A percentile compares a stretch with the other conserved stretches of the same genome.
These are phyloP conservation scores for Cryomyces minteri DNA, from an alignment of 495 filamentous ascomycete species.

Conservation along the genomic window DNA sequence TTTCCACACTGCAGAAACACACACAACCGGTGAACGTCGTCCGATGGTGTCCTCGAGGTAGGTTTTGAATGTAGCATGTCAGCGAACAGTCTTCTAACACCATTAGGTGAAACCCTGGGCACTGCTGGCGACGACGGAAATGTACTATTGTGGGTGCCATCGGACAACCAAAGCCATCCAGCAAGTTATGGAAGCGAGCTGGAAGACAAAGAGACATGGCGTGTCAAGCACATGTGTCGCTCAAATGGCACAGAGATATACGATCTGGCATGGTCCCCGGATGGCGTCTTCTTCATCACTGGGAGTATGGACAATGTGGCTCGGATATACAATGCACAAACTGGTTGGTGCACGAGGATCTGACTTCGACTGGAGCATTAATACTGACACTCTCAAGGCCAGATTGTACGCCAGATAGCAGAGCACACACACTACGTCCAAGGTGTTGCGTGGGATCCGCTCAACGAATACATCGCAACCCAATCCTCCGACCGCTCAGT, in stretches of 20 bases:
- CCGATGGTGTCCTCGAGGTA: constrained; percentile 83
- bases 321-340: constrained; percentile 88
- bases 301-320: constrained; percentile 99
- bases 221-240: constrained; percentile 92
- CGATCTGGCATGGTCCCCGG: constrained; percentile 94
- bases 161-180: constrained; percentile 44
- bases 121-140: constrained; percentile 96
- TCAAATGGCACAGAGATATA: constrained; percentile 84
- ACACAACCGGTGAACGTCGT: constrained; percentile 98
- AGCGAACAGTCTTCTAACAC: constrained; percentile 8
- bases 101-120: constrained; percentile 71
- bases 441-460: constrained; percentile 93
- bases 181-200: constrained; percentile 65
- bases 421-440: constrained; percentile 99
- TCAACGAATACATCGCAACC: constrained; percentile 96
- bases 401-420: constrained; percentile 87
- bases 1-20: constrained; percentile 82
- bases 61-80: constrained; percentile 3
- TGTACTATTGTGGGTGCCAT: constrained; percentile 84
- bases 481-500: constrained; percentile 96
- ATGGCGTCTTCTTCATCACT: constrained; percentile 90
- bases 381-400: constrained; percentile 33
- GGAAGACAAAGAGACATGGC: constrained; percentile 94
- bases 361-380: background rate
- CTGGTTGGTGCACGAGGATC: constrained; percentile 37